Evolutionary conservation across 176 grass and related monocot genomes (phyloP).

Genomic region (Triticum urartu): DNA sequence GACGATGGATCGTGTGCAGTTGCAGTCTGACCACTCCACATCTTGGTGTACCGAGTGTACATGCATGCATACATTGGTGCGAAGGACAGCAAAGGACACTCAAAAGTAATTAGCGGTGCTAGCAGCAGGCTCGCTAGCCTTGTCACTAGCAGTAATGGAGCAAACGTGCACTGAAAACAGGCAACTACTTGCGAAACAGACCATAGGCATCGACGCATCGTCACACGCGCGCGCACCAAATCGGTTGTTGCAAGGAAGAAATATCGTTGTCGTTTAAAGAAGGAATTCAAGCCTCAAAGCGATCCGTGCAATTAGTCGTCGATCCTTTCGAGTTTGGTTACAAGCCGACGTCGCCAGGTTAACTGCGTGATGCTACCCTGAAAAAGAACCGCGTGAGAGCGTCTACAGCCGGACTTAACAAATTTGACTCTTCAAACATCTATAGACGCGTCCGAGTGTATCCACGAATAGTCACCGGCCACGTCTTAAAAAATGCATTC

Average conservation of each 20-base stretch:
- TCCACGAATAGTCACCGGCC: too few species aligned
- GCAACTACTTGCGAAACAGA: not conserved
- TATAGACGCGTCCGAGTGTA: too few species aligned
- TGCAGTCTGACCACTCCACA: conserved; percentile 26
- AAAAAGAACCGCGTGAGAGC: not conserved
- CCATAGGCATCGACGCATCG: not conserved
- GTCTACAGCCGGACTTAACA: too few species aligned
- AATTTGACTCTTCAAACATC: too few species aligned
- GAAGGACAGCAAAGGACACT: conserved; percentile 32
- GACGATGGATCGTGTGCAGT: conserved; percentile 16
- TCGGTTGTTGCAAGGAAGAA: conserved; percentile 8
- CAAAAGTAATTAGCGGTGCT: not conserved
- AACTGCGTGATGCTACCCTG: not conserved
- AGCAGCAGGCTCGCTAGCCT: not conserved
- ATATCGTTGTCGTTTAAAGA: not conserved
- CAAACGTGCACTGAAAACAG: not conserved
- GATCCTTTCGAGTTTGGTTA: not conserved
- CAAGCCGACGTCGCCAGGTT: not conserved
- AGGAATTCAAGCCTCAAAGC: not conserved
- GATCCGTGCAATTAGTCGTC: not conserved
- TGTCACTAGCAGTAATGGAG: conserved; percentile 9
- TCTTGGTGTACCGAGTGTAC: conserved; percentile 29
- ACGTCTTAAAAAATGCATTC: too few species aligned
- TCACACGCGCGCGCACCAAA: not conserved
- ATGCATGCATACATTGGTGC: conserved; percentile 11